phyloP scores from a whole-genome alignment of 108 stramenopile species.

The Nitzschia palea region DNA sequence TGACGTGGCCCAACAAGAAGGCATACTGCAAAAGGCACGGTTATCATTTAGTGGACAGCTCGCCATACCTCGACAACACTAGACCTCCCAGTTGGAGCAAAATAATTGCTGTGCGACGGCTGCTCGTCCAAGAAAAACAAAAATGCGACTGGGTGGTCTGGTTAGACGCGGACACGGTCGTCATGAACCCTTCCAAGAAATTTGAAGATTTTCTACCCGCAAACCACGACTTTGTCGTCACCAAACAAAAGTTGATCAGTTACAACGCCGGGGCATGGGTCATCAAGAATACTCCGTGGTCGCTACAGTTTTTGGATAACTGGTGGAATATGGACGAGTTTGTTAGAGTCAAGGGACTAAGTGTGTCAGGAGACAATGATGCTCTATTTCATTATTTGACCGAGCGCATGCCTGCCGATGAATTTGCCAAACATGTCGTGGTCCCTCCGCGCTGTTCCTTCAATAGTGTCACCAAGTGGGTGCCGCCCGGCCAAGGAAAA shows the following conservation, averaged over 20 bases:
- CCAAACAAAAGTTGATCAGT: constrained; percentile 3
- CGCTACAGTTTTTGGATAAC: constrained; percentile 21
- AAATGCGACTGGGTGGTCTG: constrained; percentile 36
- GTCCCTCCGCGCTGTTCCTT: constrained; percentile 27
- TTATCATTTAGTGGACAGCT: constrained; percentile 16
- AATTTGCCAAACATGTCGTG: constrained; percentile 17
- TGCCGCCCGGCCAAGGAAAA: neutral
- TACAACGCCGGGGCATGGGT: constrained; percentile 32
- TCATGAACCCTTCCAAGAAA: constrained; percentile 48
- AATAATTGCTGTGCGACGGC: constrained; percentile 19
- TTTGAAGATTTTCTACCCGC: constrained; percentile 25
- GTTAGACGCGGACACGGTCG: constrained; percentile 49
- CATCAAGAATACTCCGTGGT: constrained; percentile 28
- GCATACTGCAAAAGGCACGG: constrained; percentile 27
- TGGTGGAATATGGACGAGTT: constrained; percentile 36
- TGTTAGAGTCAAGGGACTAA: constrained; percentile 28
- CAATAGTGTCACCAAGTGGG: constrained; percentile 25
- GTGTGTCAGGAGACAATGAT: constrained; percentile 30
- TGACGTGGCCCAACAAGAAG: constrained; percentile 26
- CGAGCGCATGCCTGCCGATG: constrained; percentile 1
- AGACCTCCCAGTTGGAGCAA: constrained; percentile 40
- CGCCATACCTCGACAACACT: constrained; percentile 15
- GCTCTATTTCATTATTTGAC: constrained; percentile 17
- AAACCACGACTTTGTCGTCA: constrained; percentile 15
- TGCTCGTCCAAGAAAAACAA: constrained; percentile 9